Evolutionary conservation across 2,329 filamentous ascomycete species (phyloP), one percentile per base, ranked within the genome.

Genomic region (Ceratocystis smalleyi): DNA sequence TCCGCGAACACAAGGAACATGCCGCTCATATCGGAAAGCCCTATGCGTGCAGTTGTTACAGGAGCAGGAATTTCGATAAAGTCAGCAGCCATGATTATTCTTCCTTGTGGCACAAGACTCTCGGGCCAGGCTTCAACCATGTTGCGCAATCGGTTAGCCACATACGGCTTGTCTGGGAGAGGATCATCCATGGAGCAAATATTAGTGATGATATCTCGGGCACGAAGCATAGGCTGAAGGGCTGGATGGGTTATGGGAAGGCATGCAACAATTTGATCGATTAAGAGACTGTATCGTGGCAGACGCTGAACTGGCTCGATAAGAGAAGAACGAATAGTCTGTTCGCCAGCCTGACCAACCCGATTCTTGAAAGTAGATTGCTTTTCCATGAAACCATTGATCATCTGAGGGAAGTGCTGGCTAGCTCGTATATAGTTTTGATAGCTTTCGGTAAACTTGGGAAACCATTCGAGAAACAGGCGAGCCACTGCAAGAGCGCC

Each of bases 281-380:
- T 97, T 71, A 97, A 87, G 43, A 99, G 79, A 71, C 90, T 96
- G 75, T 99, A 99, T 30, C 94, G 86, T 30, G 94, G 94, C 62
- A 99, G 80, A 62, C 94, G 83, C 74, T 99, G 94, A 0, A 99
- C 91, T 1, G 94, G 94, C 74, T 99, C 94, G 72, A 99, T 99
- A 64, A 99, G 81, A 68, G 94, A 82, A 2, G 94, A 97, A 60
- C 89, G 91, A 63, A 97, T 81, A 65, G 85, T 83, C 75, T 99
- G 94, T 73, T 97, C 94, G 64, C 94, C 92, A 1, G 87, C 87
- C 68, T 91, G 84, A 62, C 89, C 83, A 2, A 96, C 83, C 57
- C 88, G 80, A 69, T 87, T 86, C 2, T 87, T 87, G 72, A 96
- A 92, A 70, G 87, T 91, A 1, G 91, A 92, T 67, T 88, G 85